Base-by-base conservation (phyloP, 257 asterid genomes). In the Jacaranda copaia region DNA sequence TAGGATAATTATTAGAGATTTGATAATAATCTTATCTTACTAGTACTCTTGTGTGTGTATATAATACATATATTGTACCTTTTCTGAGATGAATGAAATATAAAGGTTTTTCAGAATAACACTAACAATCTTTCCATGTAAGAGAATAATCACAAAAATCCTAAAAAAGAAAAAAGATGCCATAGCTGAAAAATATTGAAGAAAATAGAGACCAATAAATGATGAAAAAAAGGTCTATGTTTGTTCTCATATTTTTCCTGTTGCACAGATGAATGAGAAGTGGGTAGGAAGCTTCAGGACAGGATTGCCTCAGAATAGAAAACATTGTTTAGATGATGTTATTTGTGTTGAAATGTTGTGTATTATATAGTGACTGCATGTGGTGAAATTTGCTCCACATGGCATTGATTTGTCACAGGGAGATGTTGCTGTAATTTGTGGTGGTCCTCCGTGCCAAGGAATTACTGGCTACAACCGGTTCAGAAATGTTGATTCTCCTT, bases 381-480 rank as follows among this genome's bases (percentile, higher is more conserved):
- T 52, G 48, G 45, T 63, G 58, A 39, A 42, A 58, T 19, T 76
- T 14, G 52, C 36, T 58, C 75, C 42, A 53, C 60, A 52, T 76
- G 72, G 6, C 60, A 60, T 72, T 60, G 62, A 60, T 56, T 52
- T 61, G 58, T 67, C 74, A 38, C 86, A 88, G 92, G 89, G 92
- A 68, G 85, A 81, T 55, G 91, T 85, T 62, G 84, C 69, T 64
- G 88, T 85, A 52, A 81, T 85, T 56, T 87, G 90, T 78, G 90
- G 90, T 18, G 90, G 90, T 55, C 90, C 88, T 42, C 90, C 90
- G 53, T 87, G 91, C 72, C 89, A 85, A 80, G 89, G 92, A 77
- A 83, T 88, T 59, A 88, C 89, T 80, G 92, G 92, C 74, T 84
- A 69, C 81, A 88, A 88, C 74, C 84, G 92, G 42, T 85, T 79